Conservation (phyloP, 1,284 basidiomycete genomes). For the Prillingera fragicola region DNA sequence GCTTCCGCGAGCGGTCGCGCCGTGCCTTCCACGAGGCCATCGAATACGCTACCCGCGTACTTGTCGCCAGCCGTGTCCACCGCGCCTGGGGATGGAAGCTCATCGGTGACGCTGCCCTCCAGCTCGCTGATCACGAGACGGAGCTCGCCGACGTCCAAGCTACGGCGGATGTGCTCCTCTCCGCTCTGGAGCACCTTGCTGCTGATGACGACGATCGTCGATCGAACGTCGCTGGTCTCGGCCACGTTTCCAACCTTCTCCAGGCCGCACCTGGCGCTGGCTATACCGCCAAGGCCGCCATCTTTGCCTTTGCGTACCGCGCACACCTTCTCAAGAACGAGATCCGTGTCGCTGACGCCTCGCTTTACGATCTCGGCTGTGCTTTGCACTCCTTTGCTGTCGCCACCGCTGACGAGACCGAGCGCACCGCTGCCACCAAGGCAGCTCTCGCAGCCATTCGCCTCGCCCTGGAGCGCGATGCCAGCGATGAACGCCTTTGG, state of each 20-base stretch:
- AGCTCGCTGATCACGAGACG: conserved; percentile 53
- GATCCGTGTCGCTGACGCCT: conserved; percentile 53
- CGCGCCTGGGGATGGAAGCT: conserved; percentile 79
- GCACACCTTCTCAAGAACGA: conserved; percentile 63
- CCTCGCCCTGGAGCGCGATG: conserved; percentile 68
- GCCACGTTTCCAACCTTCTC: conserved; percentile 36
- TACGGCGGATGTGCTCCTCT: conserved; percentile 28
- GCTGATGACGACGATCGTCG: conserved; percentile 41
- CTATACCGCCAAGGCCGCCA: conserved; percentile 56
- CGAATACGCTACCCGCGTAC: conserved; percentile 54
- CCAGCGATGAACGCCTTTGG: conserved; percentile 75
- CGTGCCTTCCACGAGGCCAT: conserved; percentile 63
- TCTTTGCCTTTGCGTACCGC: conserved; percentile 67
- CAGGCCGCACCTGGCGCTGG: conserved; percentile 18
- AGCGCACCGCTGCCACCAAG: conserved; percentile 49
- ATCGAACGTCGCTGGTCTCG: conserved; percentile 36
- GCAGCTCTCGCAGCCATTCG: conserved; percentile 63
- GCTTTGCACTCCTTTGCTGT: conserved; percentile 57
- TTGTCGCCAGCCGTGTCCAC: conserved; percentile 59
- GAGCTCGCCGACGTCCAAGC: conserved; percentile 33
- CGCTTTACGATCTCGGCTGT: conserved; percentile 72
- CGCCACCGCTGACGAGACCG: conserved; percentile 29
- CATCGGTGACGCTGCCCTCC: conserved; percentile 69
- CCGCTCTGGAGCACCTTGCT: conserved; percentile 36
- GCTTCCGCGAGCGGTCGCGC: conserved; percentile 71